These are phyloP conservation scores for Echria macrotheca DNA, from an alignment of 495 filamentous ascomycete species.

Conservation along the genomic window DNA sequence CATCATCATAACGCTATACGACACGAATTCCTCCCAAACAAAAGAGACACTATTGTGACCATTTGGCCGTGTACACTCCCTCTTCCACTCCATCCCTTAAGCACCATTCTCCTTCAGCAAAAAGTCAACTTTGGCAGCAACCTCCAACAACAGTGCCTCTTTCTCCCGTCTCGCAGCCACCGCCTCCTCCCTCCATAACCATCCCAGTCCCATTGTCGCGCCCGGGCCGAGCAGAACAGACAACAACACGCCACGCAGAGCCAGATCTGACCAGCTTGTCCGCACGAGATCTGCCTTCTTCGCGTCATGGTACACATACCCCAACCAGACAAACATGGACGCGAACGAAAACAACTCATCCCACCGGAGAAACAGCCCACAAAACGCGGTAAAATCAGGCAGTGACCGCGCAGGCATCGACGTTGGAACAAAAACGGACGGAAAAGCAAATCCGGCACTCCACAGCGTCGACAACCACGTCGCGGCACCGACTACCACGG, in stretches of 20 bases:
- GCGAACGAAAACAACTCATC: slow-evolving; percentile 9
- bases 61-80: background rate
- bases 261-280: background rate
- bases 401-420: background rate
- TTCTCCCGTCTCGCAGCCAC: background rate
- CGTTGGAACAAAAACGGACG: background rate
- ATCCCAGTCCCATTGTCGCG: slow-evolving; percentile 3
- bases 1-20: background rate
- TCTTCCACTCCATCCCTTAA: background rate
- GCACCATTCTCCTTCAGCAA: slow-evolving; percentile 9
- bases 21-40: too few relatives aligned
- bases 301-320: background rate
- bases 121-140: slow-evolving; percentile 3
- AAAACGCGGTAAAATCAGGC: background rate
- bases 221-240: slow-evolving; percentile 1
- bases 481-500: background rate
- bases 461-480: slow-evolving; percentile 4
- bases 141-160: slow-evolving; percentile 1
- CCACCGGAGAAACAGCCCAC: slow-evolving; percentile 5
- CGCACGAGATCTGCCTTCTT: background rate
- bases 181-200: slow-evolving; percentile 9
- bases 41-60: too few relatives aligned
- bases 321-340: slow-evolving; percentile 2
- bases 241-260: background rate
- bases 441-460: background rate